A percentile compares a stretch with the other conserved stretches of the same genome.
Conservation (phyloP, 1,284 basidiomycete genomes). For the Papiliotrema fonsecae region DNA sequence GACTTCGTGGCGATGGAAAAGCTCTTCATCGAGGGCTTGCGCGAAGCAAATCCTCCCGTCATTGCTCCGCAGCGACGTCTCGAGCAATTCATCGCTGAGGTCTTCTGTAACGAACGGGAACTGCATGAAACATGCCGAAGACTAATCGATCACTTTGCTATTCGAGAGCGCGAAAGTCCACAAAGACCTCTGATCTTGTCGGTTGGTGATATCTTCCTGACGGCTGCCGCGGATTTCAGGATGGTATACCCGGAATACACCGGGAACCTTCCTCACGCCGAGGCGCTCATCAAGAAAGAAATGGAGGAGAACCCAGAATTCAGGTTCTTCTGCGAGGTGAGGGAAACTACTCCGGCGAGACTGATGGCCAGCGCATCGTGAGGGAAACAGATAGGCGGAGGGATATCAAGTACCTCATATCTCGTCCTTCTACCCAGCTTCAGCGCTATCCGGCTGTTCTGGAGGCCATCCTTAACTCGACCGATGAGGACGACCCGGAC, state of each 20-base stretch:
- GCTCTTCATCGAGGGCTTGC: slow-evolving; percentile 73
- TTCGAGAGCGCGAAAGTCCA: slow-evolving; percentile 70
- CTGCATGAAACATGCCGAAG: slow-evolving; percentile 74
- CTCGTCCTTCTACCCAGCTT: slow-evolving; percentile 78
- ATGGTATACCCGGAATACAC: slow-evolving; percentile 80
- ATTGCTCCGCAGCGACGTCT: slow-evolving; percentile 59
- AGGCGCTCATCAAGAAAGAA: slow-evolving; percentile 80
- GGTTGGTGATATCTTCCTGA: slow-evolving; percentile 87
- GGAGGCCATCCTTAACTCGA: slow-evolving; percentile 78
- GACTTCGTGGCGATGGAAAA: slow-evolving; percentile 81
- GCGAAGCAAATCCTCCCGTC: slow-evolving; percentile 64
- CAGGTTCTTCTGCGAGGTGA: slow-evolving; percentile 78
- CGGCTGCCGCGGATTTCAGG: slow-evolving; percentile 82
- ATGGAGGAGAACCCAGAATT: slow-evolving; percentile 75
- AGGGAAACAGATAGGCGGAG: slow-evolving; percentile 65
- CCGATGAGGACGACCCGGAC: slow-evolving; percentile 70
- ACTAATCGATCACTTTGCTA: slow-evolving; percentile 76
- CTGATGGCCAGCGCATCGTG: slow-evolving; percentile 55
- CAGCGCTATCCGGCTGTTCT: slow-evolving; percentile 85
- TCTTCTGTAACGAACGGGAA: slow-evolving; percentile 83
- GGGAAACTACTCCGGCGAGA: background rate
- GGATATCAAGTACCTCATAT: slow-evolving; percentile 84
- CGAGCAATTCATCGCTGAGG: slow-evolving; percentile 75
- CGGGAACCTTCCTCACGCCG: slow-evolving; percentile 77
- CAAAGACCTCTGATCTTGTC: slow-evolving; percentile 74